Conservation (phyloP, 768 basidiomycete species). For the Trametes meyenii region DNA sequence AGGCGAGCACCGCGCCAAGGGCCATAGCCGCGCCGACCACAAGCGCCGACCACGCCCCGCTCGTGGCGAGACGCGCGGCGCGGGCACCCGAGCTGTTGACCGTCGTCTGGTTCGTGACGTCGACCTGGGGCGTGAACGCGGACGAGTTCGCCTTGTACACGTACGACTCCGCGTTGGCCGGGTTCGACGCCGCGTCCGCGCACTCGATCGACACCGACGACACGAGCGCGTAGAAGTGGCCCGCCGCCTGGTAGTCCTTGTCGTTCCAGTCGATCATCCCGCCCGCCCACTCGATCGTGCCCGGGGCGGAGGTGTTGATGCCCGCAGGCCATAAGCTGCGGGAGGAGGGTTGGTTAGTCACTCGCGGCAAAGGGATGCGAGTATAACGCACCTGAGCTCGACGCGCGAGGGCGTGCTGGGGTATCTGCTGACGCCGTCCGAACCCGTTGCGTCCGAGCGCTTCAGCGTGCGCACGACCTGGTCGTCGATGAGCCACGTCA, state of each 20-base stretch:
- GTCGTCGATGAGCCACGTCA: conserved; percentile 74
- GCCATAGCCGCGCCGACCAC: conserved; percentile 13
- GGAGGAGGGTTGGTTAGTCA: not conserved
- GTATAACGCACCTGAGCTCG: conserved; percentile 66
- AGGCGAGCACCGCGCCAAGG: conserved; percentile 16
- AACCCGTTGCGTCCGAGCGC: conserved; percentile 54
- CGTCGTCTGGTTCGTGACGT: conserved; percentile 60
- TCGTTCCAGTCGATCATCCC: conserved; percentile 83
- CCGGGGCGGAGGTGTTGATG: conserved; percentile 56
- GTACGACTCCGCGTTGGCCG: conserved; percentile 60
- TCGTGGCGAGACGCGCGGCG: not conserved
- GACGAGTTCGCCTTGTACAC: conserved; percentile 62
- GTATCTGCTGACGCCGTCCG: conserved; percentile 60
- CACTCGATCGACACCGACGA: conserved; percentile 67
- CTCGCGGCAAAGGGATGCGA: not conserved
- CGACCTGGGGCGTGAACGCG: conserved; percentile 52
- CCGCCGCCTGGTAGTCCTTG: conserved; percentile 72
- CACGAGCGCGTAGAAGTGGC: conserved; percentile 72
- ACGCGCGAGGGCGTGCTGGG: conserved; percentile 81
- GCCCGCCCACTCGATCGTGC: conserved; percentile 80
- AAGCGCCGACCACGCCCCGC: conserved; percentile 10
- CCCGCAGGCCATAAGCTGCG: conserved; percentile 81
- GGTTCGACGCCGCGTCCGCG: conserved; percentile 48
- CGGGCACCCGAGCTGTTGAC: conserved; percentile 46
- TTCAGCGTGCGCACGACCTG: conserved; percentile 69